Percentiles rank a stretch among this genome's conserved stretches.
Conservation (phyloP, 164 flowering plant genomes). For the Sextonia rubra region DNA sequence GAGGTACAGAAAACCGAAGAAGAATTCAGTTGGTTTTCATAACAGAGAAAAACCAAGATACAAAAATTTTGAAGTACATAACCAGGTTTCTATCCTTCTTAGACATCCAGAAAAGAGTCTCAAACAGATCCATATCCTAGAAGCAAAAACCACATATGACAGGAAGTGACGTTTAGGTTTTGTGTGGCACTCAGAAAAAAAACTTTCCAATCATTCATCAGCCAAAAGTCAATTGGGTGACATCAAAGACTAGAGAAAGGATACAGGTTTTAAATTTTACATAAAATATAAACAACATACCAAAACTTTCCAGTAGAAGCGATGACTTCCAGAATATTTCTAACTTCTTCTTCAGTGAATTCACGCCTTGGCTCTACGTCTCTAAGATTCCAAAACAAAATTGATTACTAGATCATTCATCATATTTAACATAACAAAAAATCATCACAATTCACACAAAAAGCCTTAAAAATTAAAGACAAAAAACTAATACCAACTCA, state of each 20-base stretch:
- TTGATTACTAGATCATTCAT: background rate
- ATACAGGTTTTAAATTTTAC: background rate
- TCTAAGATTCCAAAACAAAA: background rate
- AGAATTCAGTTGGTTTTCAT: background rate
- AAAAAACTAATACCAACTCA: background rate
- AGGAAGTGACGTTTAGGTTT: background rate
- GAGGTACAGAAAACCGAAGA: background rate
- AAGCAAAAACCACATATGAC: background rate
- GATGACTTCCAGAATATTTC: slow-evolving; percentile 45
- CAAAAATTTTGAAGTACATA: background rate
- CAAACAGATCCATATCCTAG: background rate
- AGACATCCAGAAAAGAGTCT: background rate
- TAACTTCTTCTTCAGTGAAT: slow-evolving; percentile 49
- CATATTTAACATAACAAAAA: background rate
- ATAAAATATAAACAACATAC: slow-evolving; percentile 27
- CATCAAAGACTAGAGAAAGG: background rate
- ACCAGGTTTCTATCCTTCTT: background rate
- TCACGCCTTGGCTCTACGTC: slow-evolving; percentile 25
- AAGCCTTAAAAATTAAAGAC: no score
- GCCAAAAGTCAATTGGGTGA: background rate
- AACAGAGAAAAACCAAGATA: background rate
- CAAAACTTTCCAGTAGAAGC: slow-evolving; percentile 81
- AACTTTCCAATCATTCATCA: background rate
- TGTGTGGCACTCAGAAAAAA: no score
- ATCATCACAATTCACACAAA: background rate